Evolutionary conservation across 306 rosid species (phyloP).

Genomic region (Acacia acuminata): DNA sequence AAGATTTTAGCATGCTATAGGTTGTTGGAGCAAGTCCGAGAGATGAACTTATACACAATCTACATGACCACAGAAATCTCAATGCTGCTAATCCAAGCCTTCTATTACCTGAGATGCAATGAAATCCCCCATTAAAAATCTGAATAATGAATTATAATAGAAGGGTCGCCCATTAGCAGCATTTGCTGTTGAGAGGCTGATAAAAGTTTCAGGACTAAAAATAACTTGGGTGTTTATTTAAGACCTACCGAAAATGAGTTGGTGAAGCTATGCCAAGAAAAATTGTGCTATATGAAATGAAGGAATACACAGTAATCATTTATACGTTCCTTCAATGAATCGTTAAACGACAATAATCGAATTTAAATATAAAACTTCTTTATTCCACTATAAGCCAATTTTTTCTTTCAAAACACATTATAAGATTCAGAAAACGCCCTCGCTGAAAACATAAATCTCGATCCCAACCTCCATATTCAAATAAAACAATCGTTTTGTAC

Average conservation of each 20-base stretch:
- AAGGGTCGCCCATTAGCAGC: not conserved
- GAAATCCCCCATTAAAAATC: not conserved
- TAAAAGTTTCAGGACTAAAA: not conserved
- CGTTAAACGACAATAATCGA: not conserved
- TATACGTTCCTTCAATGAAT: not conserved
- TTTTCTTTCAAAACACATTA: not conserved
- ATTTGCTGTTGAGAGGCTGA: not conserved
- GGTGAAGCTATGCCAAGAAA: not conserved
- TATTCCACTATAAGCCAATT: not conserved
- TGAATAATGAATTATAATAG: not conserved
- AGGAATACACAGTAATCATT: not conserved
- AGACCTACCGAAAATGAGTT: not conserved
- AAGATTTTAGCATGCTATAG: constrained; percentile 24
- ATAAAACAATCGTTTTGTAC: not conserved
- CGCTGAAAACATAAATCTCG: not conserved
- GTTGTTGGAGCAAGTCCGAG: not conserved
- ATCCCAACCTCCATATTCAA: not conserved
- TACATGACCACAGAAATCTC: constrained; percentile 7
- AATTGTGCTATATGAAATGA: not conserved
- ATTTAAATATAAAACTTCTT: not conserved
- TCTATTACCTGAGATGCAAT: constrained; percentile 24
- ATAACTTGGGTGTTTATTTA: not conserved
- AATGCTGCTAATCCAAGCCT: constrained; percentile 23
- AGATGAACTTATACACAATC: not conserved
- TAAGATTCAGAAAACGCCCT: not conserved